A percentile compares a stretch with the other conserved stretches of the same genome.
Conservation (phyloP, 1,284 basidiomycete genomes). For the Moesziomyces sp. region DNA sequence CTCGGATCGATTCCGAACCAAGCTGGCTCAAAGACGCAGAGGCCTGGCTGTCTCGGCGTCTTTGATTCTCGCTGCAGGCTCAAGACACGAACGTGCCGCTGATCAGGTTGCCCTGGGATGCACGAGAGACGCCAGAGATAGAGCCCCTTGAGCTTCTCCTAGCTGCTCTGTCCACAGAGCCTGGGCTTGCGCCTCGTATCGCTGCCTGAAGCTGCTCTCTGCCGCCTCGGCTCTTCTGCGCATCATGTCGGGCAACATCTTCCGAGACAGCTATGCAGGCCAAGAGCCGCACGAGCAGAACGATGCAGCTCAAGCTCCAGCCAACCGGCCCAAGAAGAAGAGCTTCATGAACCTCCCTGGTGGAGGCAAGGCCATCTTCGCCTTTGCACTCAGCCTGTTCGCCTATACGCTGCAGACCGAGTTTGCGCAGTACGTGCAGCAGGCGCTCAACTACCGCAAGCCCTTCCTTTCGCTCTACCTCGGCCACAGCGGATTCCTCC, state of each 20-base stretch:
- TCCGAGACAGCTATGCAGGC: conserved; percentile 39
- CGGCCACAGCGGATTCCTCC: conserved; percentile 60
- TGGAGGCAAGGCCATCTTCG: conserved; percentile 51
- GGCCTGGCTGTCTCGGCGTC: no score
- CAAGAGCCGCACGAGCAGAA: not conserved
- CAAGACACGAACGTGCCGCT: no score
- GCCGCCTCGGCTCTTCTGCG: not conserved
- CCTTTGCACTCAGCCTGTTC: conserved; percentile 56
- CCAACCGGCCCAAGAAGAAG: conserved; percentile 9
- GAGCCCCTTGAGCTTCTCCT: no score
- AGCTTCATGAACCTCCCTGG: conserved; percentile 36
- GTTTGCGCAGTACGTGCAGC: conserved; percentile 65
- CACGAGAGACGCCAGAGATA: no score
- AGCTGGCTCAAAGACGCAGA: no score
- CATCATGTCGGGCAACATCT: conserved; percentile 46
- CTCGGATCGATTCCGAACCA: not conserved
- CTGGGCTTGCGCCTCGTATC: no score
- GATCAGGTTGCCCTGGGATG: no score
- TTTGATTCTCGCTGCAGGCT: no score
- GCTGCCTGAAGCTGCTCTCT: no score
- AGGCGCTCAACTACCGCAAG: conserved; percentile 60
- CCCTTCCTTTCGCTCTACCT: conserved; percentile 63
- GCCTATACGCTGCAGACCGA: conserved; percentile 66
- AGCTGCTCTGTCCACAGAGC: no score
- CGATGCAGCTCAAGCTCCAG: not conserved